Base-by-base conservation (phyloP, 768 basidiomycete species). In the Leccinellum albellum region DNA sequence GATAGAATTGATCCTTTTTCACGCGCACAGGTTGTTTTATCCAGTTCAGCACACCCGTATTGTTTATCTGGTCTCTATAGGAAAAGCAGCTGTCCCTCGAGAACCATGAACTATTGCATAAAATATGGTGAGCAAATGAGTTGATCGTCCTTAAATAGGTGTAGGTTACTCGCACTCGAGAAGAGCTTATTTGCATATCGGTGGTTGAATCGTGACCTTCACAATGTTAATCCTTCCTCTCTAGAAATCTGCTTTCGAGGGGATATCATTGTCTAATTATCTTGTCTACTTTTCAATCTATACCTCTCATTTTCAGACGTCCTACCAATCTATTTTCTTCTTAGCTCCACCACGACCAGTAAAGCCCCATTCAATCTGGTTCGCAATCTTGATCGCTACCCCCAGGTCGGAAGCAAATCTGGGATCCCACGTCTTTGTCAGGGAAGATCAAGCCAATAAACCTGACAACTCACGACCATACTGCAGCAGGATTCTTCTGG, bases 301-400 rank as follows among this genome's bases (percentile, higher is more conserved):
- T 2, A 14, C 24, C 44, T 29, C 29, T 24, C n/a, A 12, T n/a
- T 26, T 29, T 13, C 47, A 37, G 23, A 12, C 13, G 44, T 15
- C 32, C 44, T 56, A 67, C 67, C 68, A 67, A 12, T 50, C 44
- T 45, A 62, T 1, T 46, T 47, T 57, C 37, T 59, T 57, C 17
- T 6, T n/a, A 17, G 14, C 4, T 13, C 53, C 52, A 8, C 60
- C 74, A 49, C 77, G 70, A 33, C 81, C 79, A 17, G 51, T 62
- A 60, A 82, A 82, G 1, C 69, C 75, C 83, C 84, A 85, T 48
- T 75, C 74, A 47, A 85, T 84, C 68, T 86, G 84, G 57, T 80
- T 68, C 2, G 82, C 78, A 7, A 76, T 23, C 20, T 74, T 72
- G 20, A 82, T 70, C 23, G 71, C 63, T 4, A 84, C 79, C 4